phyloP scores from a whole-genome alignment of 2,329 filamentous ascomycete genomes.

The Talaromyces sp. region DNA sequence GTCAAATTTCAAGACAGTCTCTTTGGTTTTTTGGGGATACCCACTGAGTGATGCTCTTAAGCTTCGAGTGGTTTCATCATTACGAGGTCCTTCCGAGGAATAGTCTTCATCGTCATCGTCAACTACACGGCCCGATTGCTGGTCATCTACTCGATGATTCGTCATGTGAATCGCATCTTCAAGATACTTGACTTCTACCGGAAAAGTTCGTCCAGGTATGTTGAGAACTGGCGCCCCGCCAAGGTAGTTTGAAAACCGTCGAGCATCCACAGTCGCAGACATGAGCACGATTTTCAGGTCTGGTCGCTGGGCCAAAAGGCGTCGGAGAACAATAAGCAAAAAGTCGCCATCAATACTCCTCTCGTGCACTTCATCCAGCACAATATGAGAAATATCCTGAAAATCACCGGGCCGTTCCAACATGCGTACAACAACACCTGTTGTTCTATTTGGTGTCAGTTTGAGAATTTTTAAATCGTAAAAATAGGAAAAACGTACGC shows the following conservation, averaged over 20 bases:
- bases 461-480: not conserved
- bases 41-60: slow-evolving; percentile 62
- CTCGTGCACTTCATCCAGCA: slow-evolving; percentile 98
- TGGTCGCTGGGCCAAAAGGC: slow-evolving; percentile 68
- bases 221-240: slow-evolving; percentile 80
- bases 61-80: slow-evolving; percentile 49
- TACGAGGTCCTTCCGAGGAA: slow-evolving; percentile 44
- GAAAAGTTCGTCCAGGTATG: slow-evolving; percentile 89
- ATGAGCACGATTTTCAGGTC: slow-evolving; percentile 92
- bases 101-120: slow-evolving; percentile 42
- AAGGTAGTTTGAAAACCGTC: slow-evolving; percentile 85
- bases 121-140: slow-evolving; percentile 34
- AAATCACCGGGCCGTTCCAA: slow-evolving; percentile 83
- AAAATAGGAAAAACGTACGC: slow-evolving; percentile 53
- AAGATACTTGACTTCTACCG: slow-evolving; percentile 79
- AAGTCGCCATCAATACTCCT: slow-evolving; percentile 96
- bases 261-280: slow-evolving; percentile 94
- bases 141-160: slow-evolving; percentile 66
- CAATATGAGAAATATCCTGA: slow-evolving; percentile 82
- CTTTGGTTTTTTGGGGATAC: slow-evolving; percentile 73
- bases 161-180: slow-evolving; percentile 92
- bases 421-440: slow-evolving; percentile 96
- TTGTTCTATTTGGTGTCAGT: slow-evolving; percentile 38
- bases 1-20: slow-evolving; percentile 71
- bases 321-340: slow-evolving; percentile 82